These are phyloP conservation scores for Eimeria tenella DNA, from an alignment of 169 alveolate genomes.

Conservation along the genomic window DNA sequence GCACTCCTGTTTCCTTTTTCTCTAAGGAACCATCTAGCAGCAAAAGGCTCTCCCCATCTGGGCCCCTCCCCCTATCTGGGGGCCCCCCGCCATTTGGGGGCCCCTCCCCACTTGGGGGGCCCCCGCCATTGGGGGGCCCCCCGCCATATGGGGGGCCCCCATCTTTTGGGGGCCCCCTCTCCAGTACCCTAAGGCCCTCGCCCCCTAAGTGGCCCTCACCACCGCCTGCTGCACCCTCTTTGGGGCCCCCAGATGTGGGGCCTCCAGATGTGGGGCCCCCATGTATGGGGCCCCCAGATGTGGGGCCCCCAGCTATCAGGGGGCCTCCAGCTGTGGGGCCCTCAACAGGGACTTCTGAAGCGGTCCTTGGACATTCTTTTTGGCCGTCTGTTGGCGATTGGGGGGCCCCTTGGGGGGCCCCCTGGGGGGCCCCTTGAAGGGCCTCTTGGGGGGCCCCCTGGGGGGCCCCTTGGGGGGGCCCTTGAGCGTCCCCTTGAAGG, in stretches of 20 bases:
- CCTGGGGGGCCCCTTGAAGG: not conserved
- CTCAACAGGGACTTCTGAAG: not conserved
- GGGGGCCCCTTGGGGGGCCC: conserved; percentile 20
- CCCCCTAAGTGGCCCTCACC: not conserved
- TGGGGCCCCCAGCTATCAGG: not conserved
- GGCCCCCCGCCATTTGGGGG: too few relatives aligned
- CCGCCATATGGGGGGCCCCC: conserved; percentile 25
- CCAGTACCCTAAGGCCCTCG: not conserved
- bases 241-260: not conserved
- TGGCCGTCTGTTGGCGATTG: not conserved
- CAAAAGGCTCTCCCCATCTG: too few relatives aligned
- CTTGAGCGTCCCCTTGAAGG: not conserved
- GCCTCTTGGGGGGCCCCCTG: not conserved
- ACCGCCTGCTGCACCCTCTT: not conserved
- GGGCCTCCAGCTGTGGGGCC: not conserved
- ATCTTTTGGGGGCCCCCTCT: not conserved
- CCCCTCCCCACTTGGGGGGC: too few relatives aligned
- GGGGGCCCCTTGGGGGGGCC: not conserved
- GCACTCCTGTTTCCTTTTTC: too few relatives aligned
- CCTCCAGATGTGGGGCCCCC: not conserved
- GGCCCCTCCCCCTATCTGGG: too few relatives aligned
- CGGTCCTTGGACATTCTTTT: not conserved
- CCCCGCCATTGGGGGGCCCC: not conserved
- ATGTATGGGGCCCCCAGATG: not conserved
- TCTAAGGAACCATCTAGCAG: too few relatives aligned